Evolutionary conservation across 352 stramenopile species (phyloP).

Genomic region (Phytopythium delawarense): DNA sequence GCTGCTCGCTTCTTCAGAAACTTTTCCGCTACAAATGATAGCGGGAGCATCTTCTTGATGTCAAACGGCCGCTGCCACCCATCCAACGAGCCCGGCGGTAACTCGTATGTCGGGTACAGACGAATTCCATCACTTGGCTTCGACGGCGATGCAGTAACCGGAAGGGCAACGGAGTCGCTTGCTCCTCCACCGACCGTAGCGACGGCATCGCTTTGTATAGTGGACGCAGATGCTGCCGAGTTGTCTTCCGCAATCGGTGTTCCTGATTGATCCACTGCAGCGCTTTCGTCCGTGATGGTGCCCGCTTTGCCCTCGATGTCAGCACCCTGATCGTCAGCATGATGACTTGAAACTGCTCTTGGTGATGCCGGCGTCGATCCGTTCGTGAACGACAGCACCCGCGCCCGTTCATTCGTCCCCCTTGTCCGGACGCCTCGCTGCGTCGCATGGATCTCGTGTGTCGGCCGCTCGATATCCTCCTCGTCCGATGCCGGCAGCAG

Average conservation of each 20-base stretch:
- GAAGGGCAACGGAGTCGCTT: not conserved
- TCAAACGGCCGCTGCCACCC: constrained; percentile 40
- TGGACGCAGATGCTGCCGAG: not conserved
- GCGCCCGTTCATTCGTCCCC: constrained; percentile 1
- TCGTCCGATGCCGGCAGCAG: constrained; percentile 46
- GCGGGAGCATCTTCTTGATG: constrained; percentile 33
- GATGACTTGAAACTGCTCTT: not conserved
- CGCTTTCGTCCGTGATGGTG: not conserved
- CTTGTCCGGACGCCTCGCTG: not conserved
- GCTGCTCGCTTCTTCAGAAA: constrained; percentile 44
- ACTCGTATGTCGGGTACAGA: constrained; percentile 46
- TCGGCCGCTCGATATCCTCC: constrained; percentile 36
- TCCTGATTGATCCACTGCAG: not conserved
- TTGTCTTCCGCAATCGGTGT: not conserved
- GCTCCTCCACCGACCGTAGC: not conserved
- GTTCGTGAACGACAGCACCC: not conserved
- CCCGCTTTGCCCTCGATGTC: not conserved
- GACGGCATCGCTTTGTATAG: not conserved
- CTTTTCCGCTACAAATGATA: constrained; percentile 54
- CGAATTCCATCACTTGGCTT: constrained; percentile 6
- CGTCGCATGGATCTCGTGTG: constrained; percentile 21
- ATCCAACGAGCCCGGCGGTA: constrained; percentile 28
- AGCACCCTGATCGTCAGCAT: not conserved
- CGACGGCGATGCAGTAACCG: not conserved
- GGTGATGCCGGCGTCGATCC: not conserved